Evolutionary conservation across 768 basidiomycete genomes (phyloP), one percentile per base, ranked within the genome.

Genomic region (Leccinellum luteum): DNA sequence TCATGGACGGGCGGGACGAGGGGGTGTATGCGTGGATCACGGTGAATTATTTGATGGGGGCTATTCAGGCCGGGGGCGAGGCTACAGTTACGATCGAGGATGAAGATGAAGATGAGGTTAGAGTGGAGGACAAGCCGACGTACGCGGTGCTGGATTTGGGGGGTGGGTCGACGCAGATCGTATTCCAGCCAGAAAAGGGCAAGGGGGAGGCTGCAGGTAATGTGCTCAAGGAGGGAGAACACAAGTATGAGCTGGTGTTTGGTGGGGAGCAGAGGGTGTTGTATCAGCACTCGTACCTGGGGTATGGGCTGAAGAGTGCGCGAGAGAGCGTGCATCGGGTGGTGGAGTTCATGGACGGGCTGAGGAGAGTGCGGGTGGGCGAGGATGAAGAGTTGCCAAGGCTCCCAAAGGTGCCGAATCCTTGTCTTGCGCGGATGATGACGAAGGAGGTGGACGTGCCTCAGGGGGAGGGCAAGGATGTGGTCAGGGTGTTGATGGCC

Each of bases 21-120:
- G 96, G 93, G 31, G 92, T 98, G n/a, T 98, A 91, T 69, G 94
- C 96, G 28, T 98, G 96, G 95, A 93, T 98, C 63, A 97, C 96
- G 17, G 93, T 91, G 58, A 98, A 98, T 74, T 98, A 97, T 74
- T 80, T 98, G 49, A 76, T 96, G 44, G 80, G 81, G 52, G 84
- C 88, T 38, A 85, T 97, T 66, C 81, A 85, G 15, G 76, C 79
- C 50, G 73, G 81, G 17, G 74, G 76, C 2, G 60, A 68, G 52
- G 73, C 76, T 28, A 79, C 77, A 19, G 41, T 19, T 19, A 5
- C 4, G 19, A 19, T 43, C 41, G 41, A 43, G 19, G 41, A 43
- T 19, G 41, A 19, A 1, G 41, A 43, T 12, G 41, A 43, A 43
- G 41, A 43, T 0, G 41, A 43, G n/a, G 19, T 4, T 10, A 43